Evolutionary conservation across 768 basidiomycete genomes (phyloP), one percentile per base, ranked within the genome.

Genomic region (Boletellus ananiceps): DNA sequence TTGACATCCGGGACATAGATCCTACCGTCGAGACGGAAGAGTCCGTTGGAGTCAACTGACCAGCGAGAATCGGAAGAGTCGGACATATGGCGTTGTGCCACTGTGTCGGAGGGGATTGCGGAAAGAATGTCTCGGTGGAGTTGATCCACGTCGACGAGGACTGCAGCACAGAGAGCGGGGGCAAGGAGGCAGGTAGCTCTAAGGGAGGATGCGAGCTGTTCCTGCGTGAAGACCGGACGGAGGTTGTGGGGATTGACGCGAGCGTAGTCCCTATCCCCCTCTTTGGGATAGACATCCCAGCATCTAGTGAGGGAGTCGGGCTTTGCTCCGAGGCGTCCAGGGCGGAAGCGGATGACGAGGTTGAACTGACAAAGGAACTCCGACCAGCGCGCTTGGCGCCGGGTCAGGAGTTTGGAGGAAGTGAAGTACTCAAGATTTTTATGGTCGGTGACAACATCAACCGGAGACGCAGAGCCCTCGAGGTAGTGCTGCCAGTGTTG

Each of bases 401-500:
- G n/a, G n/a, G n/a, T n/a, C n/a, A n/a, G n/a, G n/a, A n/a, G n/a
- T n/a, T n/a, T n/a, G n/a, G n/a, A n/a, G n/a, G n/a, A n/a, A n/a
- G n/a, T n/a, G n/a, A n/a, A 47, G n/a, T 47, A 40, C 7, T 47
- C 32, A 0, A 47, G 32, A 23, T 51, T 50, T 11, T 50, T 50
- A 32, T 51, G 44, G 16, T 41, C 11, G 1, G 33, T 41, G 25
- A 48, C n/a, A 7, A 41, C 2, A 6, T 41, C n/a, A 15, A 48
- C 12, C 0, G 12, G 40, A 23, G 39, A 27, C 0, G 4, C 3
- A 3, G 33, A 46, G 12, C 33, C 39, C 16, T 50, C 39, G 11
- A 50, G 27, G 23, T 46, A 46, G 8, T 46, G 35, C 1, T 13
- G 13, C 45, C 45, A 46, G 1, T 15, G 4, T 9, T 8, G 8